Evolutionary conservation across 2,329 filamentous ascomycete genomes (phyloP).

Genomic region (Monilinia fructigena): DNA sequence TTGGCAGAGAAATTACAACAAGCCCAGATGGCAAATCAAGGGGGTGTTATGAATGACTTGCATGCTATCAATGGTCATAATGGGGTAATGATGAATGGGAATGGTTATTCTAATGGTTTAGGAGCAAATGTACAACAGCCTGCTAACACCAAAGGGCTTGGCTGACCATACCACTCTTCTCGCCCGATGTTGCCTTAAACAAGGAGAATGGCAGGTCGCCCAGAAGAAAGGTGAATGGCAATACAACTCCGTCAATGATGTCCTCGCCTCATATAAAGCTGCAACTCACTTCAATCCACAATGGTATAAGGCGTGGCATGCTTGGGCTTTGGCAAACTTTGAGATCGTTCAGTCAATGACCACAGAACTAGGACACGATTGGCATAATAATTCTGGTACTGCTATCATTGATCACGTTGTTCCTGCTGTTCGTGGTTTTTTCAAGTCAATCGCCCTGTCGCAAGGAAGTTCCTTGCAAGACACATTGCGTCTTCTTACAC

Average conservation of each 20-base stretch:
- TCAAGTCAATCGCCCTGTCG: slow-evolving; percentile 92
- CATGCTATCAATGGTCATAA: slow-evolving; percentile 39
- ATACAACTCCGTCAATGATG: slow-evolving; percentile 79
- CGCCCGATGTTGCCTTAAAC: slow-evolving; percentile 92
- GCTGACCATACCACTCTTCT: slow-evolving; percentile 69
- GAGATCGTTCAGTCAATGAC: slow-evolving; percentile 86
- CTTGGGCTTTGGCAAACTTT: slow-evolving; percentile 97
- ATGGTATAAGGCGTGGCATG: slow-evolving; percentile 99
- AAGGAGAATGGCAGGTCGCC: slow-evolving; percentile 92
- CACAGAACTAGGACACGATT: slow-evolving; percentile 33
- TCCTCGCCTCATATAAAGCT: slow-evolving; percentile 84
- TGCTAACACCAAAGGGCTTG: slow-evolving; percentile 46
- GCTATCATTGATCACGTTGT: slow-evolving; percentile 86
- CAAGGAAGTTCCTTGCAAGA: slow-evolving; percentile 93
- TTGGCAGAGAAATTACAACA: slow-evolving; percentile 45
- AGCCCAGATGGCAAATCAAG: slow-evolving; percentile 35
- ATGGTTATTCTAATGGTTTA: slow-evolving; percentile 40
- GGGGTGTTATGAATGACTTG: slow-evolving; percentile 36
- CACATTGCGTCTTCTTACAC: slow-evolving; percentile 82
- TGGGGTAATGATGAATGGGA: slow-evolving; percentile 46
- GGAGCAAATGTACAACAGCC: slow-evolving; percentile 40
- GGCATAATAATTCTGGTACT: slow-evolving; percentile 53
- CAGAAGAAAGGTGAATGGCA: slow-evolving; percentile 88
- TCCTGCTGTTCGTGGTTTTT: slow-evolving; percentile 92
- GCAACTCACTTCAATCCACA: slow-evolving; percentile 91